Evolutionary conservation across 768 basidiomycete species (phyloP), one percentile per base, ranked within the genome.

Genomic region (Porphyrellus cyaneotinctus): DNA sequence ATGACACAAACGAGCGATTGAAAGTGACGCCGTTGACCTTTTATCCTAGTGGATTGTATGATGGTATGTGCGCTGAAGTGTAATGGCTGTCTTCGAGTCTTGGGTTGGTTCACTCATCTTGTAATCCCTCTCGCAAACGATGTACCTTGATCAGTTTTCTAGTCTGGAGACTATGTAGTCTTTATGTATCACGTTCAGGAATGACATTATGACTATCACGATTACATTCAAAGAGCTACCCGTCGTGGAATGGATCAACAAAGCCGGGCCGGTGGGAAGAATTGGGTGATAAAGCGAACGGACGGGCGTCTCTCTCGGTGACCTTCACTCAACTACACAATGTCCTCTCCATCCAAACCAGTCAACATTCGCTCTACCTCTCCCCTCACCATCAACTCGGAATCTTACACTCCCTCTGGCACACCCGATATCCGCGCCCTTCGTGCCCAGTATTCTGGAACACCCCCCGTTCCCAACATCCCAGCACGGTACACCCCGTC

Each of bases 381-480:
- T 13, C 60, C 59, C 15, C 51, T 51, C 22, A 2, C 43, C 22
- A 46, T 48, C 35, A 15, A 58, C 37, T 63, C 69, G 1, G 45
- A 18, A 6, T 22, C 57, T 37, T 56, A 66, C 30, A 74, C 76
- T 14, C 74, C 76, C 1, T 59, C 74, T 14, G 83, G 83, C 39
- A 86, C 87, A 18, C 85, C 88, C 8, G 82, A 85, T 60, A 68
- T 87, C 52, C 78, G 81, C 31, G 72, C 75, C 14, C 71, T 88
- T n/a, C 80, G 87, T 3, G 82, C 84, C 18, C 81, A 81, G 52
- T 88, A 85, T 59, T 79, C 80, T 7, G 78, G 75, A 45, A 79
- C 84, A 67, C 75, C 78, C 23, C 77, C 77, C 3, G 65, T 71
- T 1, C 72, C 77, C 26, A 77, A 79, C 55, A 73, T 80, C 37